A percentile compares a stretch with the other conserved stretches of the same genome.
These are phyloP conservation scores for Carex kokanica DNA, from an alignment of 176 grass and related monocot species.

Conservation along the genomic window DNA sequence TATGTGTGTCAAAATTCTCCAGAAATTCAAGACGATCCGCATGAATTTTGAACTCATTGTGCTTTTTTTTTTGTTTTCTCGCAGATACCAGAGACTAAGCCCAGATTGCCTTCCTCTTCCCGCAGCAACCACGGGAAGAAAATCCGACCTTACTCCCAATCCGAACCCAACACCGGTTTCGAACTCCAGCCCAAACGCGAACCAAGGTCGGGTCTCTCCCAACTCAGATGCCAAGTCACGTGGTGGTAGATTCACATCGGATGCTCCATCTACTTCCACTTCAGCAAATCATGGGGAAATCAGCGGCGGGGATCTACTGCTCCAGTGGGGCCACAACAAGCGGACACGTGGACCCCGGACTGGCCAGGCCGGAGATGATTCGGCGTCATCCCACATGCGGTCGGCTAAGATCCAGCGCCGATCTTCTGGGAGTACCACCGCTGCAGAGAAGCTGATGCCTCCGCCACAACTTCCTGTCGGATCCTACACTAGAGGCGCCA, in stretches of 20 bases:
- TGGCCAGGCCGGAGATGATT: constrained; percentile 9
- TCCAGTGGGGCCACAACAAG: constrained; percentile 81
- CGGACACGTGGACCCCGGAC: constrained; percentile 57
- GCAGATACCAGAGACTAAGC: constrained; percentile 59
- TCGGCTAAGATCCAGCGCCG: constrained; percentile 44
- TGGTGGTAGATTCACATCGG: constrained; percentile 18
- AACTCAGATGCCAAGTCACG: constrained; percentile 18
- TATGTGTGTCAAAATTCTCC: constrained; percentile 13
- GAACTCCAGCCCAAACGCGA: constrained; percentile 29
- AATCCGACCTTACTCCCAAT: constrained; percentile 16
- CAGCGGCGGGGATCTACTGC: constrained; percentile 40
- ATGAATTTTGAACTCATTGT: constrained; percentile 14
- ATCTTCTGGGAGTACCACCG: constrained; percentile 21
- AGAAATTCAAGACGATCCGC: constrained; percentile 35
- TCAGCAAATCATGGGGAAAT: constrained; percentile 7
- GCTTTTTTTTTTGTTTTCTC: not conserved
- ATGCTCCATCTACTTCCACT: constrained; percentile 13
- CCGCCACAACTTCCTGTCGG: constrained; percentile 31
- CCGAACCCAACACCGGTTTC: constrained; percentile 13
- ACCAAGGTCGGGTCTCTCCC: constrained; percentile 32
- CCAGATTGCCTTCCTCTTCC: constrained; percentile 44
- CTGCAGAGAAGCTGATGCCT: constrained; percentile 61
- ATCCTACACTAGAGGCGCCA: constrained; percentile 34
- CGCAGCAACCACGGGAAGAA: constrained; percentile 10
- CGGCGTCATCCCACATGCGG: constrained; percentile 33